These are phyloP conservation scores for Alternaria rosae DNA, from an alignment of 2,329 filamentous ascomycete genomes.

Conservation along the genomic window DNA sequence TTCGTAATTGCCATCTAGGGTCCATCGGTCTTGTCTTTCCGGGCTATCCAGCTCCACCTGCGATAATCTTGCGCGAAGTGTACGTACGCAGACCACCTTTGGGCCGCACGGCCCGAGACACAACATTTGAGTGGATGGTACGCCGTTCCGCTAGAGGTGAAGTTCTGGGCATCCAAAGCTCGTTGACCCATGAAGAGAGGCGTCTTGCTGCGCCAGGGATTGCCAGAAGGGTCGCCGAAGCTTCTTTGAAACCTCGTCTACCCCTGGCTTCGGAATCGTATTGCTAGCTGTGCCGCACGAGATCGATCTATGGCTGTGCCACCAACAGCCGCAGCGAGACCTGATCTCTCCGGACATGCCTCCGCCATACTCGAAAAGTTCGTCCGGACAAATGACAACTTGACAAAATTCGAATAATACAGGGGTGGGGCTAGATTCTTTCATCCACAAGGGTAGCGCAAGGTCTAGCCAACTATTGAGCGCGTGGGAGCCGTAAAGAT, in stretches of 20 bases:
- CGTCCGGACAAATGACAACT: background rate
- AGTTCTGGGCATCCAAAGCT: background rate
- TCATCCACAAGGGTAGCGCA: background rate
- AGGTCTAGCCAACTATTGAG: conserved; percentile 3
- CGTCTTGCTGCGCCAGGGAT: background rate
- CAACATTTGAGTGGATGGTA: background rate
- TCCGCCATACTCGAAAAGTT: background rate
- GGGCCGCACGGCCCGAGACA: background rate
- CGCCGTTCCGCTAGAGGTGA: conserved; percentile 2
- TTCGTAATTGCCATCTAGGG: background rate
- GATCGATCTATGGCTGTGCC: background rate
- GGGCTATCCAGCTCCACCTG: background rate
- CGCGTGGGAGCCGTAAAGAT: background rate
- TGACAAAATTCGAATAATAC: background rate
- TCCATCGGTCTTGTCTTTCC: conserved; percentile 1
- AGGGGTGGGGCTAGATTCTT: background rate
- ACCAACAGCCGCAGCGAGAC: conserved; percentile 1
- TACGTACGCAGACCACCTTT: background rate
- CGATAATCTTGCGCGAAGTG: background rate
- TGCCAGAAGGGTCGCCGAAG: conserved; percentile 2
- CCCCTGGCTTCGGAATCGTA: conserved; percentile 4
- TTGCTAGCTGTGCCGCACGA: background rate
- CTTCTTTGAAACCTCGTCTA: conserved; percentile 1
- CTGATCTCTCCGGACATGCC: background rate
- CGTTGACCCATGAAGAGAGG: background rate